A percentile compares a stretch with the other conserved stretches of the same genome.
phyloP scores from a whole-genome alignment of 2,329 filamentous ascomycete species.

The Cladosporium sp. region DNA sequence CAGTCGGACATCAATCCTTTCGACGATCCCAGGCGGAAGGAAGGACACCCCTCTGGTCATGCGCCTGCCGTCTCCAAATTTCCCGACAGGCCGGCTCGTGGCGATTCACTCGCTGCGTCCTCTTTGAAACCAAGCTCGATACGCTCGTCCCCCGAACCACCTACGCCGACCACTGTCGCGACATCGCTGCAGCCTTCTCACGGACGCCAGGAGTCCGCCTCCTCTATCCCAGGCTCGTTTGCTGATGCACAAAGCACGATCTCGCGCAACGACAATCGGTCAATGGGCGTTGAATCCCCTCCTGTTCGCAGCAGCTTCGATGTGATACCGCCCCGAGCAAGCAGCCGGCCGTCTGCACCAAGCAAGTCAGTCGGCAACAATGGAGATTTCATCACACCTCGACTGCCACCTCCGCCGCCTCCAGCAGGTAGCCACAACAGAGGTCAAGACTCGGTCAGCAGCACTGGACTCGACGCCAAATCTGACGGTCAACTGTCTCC shows the following conservation, averaged over 20 bases:
- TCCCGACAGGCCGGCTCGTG: conserved; percentile 50
- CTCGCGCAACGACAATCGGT: conserved; percentile 24
- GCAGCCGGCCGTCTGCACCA: conserved; percentile 41
- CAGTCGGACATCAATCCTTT: conserved; percentile 36
- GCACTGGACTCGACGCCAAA: conserved; percentile 34
- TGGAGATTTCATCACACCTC: conserved; percentile 43
- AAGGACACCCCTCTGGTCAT: conserved; percentile 23
- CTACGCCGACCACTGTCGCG: conserved; percentile 39
- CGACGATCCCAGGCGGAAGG: conserved; percentile 34
- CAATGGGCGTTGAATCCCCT: conserved; percentile 19
- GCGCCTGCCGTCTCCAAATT: conserved; percentile 37
- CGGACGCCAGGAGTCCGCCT: conserved; percentile 38
- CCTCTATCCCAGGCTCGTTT: conserved; percentile 32
- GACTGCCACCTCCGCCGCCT: conserved; percentile 41
- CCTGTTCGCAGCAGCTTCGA: conserved; percentile 36
- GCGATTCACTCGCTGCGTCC: conserved; percentile 53
- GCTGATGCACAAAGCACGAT: conserved; percentile 31
- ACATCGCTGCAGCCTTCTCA: conserved; percentile 21
- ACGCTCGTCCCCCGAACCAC: conserved; percentile 29
- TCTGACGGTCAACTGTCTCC: conserved; percentile 28
- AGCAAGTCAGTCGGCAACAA: conserved; percentile 37
- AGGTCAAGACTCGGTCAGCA: conserved; percentile 42
- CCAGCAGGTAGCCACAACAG: conserved; percentile 31
- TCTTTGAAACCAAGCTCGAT: conserved; percentile 21
- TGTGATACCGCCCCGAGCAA: conserved; percentile 42